Evolutionary conservation across 768 basidiomycete species (phyloP), one percentile per base, ranked within the genome.

Genomic region (Naganishia antarctica): DNA sequence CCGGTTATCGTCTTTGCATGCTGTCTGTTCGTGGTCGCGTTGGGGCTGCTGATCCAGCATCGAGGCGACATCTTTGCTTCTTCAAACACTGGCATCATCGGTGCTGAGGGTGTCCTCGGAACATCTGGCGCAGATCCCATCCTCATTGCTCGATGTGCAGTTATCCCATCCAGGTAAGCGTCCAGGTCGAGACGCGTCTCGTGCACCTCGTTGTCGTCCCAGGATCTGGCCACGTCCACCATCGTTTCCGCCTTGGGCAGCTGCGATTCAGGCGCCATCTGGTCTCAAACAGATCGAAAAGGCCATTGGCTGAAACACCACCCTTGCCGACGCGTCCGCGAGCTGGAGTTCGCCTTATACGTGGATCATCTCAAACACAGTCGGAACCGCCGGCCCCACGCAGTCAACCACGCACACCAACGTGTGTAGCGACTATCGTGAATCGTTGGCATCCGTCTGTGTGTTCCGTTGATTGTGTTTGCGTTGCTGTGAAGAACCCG

Each of bases 21-120:
- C 11, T 67, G 60, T 46, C 23, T 75, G 25, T 73, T 70, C 58
- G 64, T 69, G 47, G 44, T 78, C 46, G 69, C 73, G 2, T 77
- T 75, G 34, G 76, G 71, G 16, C 44, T 76, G 16, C 64, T 78
- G 50, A 71, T 77, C 45, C 69, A 69, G 26, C 73, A 65, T 67
- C 65, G 69, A 23, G 69, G 69, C 12, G 66, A 68, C 7, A 15
- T 21, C 15, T 45, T 25, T 28, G 48, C 47, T 13, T 16, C 65
- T 21, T 66, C 66, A 18, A 21, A 67, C 40, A 49, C 61, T 3
- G 75, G 72, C 6, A 44, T 75, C 25, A 62, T 73, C 34, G 74
- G 66, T 31, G 72, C 61, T 0, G 65, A 76, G 65, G 66, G 74
- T 41, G 44, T 77, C 4, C 70, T 75, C n/a, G 76, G 76, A 50